Evolutionary conservation across 441 rosid species (phyloP).

Genomic region (Croton setiger): DNA sequence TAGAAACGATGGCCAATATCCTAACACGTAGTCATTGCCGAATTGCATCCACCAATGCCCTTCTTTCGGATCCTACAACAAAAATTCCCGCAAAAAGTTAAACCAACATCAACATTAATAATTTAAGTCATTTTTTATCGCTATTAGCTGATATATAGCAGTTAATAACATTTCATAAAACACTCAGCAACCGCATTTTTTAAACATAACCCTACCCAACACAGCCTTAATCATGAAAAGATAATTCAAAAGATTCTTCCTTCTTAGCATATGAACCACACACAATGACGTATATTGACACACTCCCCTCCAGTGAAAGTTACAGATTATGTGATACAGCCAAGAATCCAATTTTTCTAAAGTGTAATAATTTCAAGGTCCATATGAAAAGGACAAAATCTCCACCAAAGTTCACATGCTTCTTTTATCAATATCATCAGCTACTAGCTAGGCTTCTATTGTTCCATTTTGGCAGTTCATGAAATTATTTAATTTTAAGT

Average conservation of each 20-base stretch:
- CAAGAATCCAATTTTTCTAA: constrained; percentile 5
- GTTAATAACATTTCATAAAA: too few species aligned
- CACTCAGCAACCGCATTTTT: too few species aligned
- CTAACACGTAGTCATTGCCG: constrained; percentile 77
- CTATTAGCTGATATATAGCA: too few species aligned
- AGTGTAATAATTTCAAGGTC: neutral
- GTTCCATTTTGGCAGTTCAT: neutral
- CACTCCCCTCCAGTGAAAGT: neutral
- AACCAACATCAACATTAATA: too few species aligned
- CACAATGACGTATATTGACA: constrained; percentile 23
- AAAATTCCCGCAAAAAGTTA: too few species aligned
- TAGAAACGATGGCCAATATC: constrained; percentile 94
- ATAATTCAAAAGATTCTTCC: constrained; percentile 22
- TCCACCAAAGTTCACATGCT: constrained; percentile 27
- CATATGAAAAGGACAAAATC: constrained; percentile 16
- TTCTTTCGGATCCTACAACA: constrained; percentile 86
- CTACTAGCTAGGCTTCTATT: constrained; percentile 10
- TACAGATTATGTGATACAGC: constrained; percentile 8
- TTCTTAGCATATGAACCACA: constrained; percentile 21
- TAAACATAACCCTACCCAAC: too few species aligned
- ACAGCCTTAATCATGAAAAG: too few species aligned
- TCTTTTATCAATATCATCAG: constrained; percentile 16
- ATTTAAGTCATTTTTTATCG: too few species aligned
- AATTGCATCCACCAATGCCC: constrained; percentile 99
- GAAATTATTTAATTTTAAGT: too few species aligned